A percentile compares a stretch with the other conserved stretches of the same genome.
phyloP scores from a whole-genome alignment of 2,329 filamentous ascomycete genomes.

The Teratosphaeria epicoccoides region DNA sequence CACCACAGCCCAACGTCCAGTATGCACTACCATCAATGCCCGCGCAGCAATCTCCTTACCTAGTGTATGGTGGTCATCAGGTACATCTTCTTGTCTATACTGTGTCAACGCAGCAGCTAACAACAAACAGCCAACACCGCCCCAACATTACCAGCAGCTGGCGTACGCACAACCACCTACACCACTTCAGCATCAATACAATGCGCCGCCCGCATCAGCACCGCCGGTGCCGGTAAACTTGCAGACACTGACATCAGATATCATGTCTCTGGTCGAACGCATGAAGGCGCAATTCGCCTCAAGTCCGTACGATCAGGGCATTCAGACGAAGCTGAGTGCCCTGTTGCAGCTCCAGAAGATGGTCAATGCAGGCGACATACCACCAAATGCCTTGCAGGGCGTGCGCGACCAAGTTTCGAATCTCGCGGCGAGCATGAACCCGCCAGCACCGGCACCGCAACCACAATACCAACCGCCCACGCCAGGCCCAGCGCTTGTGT shows the following conservation, averaged over 20 bases:
- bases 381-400: conserved; percentile 71
- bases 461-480: conserved; percentile 7
- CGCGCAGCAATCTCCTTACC: conserved; percentile 24
- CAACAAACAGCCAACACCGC: conserved; percentile 3
- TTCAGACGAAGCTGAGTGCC: conserved; percentile 71
- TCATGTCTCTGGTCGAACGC: conserved; percentile 64
- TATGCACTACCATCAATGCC: conserved; percentile 27
- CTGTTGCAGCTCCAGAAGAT: conserved; percentile 75
- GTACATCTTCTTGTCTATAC: conserved; percentile 14
- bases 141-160: neutral
- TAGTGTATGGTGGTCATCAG: conserved; percentile 27
- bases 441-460: conserved; percentile 16
- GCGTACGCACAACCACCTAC: conserved; percentile 9
- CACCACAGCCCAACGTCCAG: conserved; percentile 44
- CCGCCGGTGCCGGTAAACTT: conserved; percentile 7
- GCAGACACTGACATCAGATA: conserved; percentile 72
- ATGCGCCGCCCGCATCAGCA: neutral
- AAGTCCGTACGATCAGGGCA: conserved; percentile 63
- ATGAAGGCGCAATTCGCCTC: conserved; percentile 64
- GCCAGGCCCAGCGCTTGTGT: conserved; percentile 1
- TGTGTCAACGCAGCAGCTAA: conserved; percentile 5
- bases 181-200: conserved; percentile 12
- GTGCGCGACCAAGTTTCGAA: conserved; percentile 77
- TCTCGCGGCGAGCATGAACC: conserved; percentile 45
- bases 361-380: conserved; percentile 52